Base-by-base conservation (phyloP, 805 yeast species). In the Myxozyma melibiosi region DNA sequence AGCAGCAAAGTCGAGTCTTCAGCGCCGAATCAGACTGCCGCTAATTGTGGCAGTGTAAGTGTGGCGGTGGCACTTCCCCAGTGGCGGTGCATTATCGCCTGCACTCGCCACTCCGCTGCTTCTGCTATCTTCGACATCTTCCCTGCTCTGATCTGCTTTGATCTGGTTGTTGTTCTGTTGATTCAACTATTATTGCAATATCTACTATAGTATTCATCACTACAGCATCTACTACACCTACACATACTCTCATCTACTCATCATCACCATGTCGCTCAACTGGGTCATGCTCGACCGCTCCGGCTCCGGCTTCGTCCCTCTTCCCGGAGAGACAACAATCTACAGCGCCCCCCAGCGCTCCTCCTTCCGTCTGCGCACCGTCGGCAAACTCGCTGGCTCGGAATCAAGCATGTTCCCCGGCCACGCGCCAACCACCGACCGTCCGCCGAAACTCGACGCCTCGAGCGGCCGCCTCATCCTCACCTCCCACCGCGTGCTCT, bases 271-370 rank as follows among this genome's bases (percentile, higher is more conserved):
- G 68, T 60, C 69, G 14, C 38, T 65, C 38, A 66, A 65, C 57
- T 65, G 68, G 68, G 67, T 64, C 16, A 63, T 66, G 66, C 63
- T 62, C 34, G 46, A 38, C 33, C 51, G 57, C n/a, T 35, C 24
- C 7, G 61, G 56, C 27, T 66, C 53, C 51, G 61, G 56, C 27
- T 66, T 57, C 51, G 58, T 66, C 8, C 63, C 64, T 3, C 60
- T 65, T 14, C 61, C 61, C 13, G 51, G 50, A 44, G 64, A 60
- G 50, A 16, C 48, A 20, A 46, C 58, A 28, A 25, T 60, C 27
- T 53, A 35, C 41, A 35, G 43, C 42, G 60, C 63, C 9, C 59
- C 64, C 20, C 47, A 25, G 18, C 55, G 64, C 22, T 37, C 61
- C 14, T 31, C 64, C 25, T 50, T 61, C 50, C 37, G 35, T 33